Evolutionary conservation across 1,284 basidiomycete genomes (phyloP).

Genomic region (Puccinia triticina): DNA sequence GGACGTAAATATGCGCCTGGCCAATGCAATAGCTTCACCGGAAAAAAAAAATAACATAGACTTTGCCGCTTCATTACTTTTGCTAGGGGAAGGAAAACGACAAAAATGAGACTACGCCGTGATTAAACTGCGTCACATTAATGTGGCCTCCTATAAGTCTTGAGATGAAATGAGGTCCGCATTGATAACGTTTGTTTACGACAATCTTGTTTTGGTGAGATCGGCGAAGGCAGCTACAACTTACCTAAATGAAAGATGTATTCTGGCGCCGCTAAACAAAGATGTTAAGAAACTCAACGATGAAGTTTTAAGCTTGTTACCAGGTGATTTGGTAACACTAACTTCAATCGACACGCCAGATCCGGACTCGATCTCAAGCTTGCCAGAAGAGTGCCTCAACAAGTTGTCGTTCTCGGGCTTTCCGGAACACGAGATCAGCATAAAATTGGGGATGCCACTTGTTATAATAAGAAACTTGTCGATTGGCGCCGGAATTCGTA

Average conservation of each 20-base stretch:
- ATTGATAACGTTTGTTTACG: neutral
- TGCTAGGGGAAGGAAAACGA: too few species aligned
- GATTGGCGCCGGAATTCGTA: neutral
- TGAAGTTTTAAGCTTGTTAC: neutral
- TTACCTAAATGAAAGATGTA: too few species aligned
- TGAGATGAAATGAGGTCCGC: neutral
- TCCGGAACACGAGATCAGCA: neutral
- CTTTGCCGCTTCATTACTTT: too few species aligned
- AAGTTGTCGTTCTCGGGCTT: neutral
- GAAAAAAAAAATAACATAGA: too few species aligned
- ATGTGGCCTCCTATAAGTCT: too few species aligned
- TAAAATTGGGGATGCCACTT: neutral
- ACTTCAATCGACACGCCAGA: neutral
- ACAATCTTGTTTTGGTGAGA: neutral
- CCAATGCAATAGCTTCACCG: too few species aligned
- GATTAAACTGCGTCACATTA: too few species aligned
- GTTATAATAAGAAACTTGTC: too few species aligned
- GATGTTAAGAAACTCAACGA: neutral
- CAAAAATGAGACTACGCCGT: too few species aligned
- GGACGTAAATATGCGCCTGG: too few species aligned
- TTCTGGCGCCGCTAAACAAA: too few species aligned
- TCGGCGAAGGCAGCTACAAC: neutral
- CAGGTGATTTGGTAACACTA: neutral
- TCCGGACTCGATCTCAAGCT: neutral
- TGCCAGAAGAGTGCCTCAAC: conserved; percentile 16